Base-by-base conservation (phyloP, 371 early-diverging fungal genomes). In the Mucor velutinosus region DNA sequence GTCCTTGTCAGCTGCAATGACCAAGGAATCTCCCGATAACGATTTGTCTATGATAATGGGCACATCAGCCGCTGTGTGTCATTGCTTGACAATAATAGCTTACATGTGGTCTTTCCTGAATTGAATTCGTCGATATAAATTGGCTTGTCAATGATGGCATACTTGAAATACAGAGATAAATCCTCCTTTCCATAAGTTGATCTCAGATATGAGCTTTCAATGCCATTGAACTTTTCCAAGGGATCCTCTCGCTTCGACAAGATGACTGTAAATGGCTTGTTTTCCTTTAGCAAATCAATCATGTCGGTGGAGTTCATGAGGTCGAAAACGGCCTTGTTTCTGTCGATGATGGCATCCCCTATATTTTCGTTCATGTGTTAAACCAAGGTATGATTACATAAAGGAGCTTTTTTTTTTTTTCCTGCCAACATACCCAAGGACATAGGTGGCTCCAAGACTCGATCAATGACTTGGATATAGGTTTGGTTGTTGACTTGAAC, bases 261-360 rank as follows among this genome's bases (percentile, higher is more conserved):
- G 58, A 87, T 85, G 14, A 87, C 65, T 10, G 87, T 87, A 71
- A 81, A 85, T 21, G 83, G 83, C n/a, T 49, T 76, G 14, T 71
- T 65, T 66, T 72, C 29, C 15, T 65, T 59, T 39, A 80, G 60
- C 8, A 79, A 15, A 21, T 66, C 4, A 23, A 49, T 35, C 0
- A 72, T 55, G 2, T 63, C 67, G 8, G 67, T 53, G 6, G 43
- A 58, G 45, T 65, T 58, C 67, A 73, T 65, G 25, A 70, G 58
- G 1, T 60, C 47, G 32, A 58, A 62, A 25, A 67, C 6, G 4
- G 55, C 43, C 57, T 60, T 23, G 47, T 71, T 71, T 35, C 58
- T 68, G 6, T 58, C 19, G 6, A 39, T 35, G 4, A 60, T 60
- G 19, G 56, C 30, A 19, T 71, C 66, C n/a, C 75, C 75, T 74